Percentiles rank a stretch among this genome's conserved stretches.
Conservation (phyloP, 768 basidiomycete genomes). For the Lentinula guzmanii region DNA sequence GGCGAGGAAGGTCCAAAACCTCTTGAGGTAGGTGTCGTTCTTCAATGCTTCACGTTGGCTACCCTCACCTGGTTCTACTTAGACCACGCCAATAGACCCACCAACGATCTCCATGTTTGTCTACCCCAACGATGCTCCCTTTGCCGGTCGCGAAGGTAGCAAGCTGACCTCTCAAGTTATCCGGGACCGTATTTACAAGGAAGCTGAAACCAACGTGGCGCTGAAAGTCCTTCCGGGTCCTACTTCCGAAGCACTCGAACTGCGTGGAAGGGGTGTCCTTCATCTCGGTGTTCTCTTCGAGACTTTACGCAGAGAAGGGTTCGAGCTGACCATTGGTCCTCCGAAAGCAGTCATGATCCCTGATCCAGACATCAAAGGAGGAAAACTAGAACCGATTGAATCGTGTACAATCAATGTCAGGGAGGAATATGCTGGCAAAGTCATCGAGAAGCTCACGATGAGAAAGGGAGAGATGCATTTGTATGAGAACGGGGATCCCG, state of each 20-base stretch:
- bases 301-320: constrained; percentile 43
- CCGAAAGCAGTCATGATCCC: constrained; percentile 47
- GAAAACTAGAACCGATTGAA: constrained; percentile 41
- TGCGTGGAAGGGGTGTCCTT: constrained; percentile 42
- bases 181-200: constrained; percentile 41
- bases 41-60: not conserved
- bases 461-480: constrained; percentile 41
- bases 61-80: not conserved
- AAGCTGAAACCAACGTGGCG: constrained; percentile 47
- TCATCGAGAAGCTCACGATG: constrained; percentile 47
- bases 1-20: constrained; percentile 31
- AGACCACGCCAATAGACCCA: constrained; percentile 43
- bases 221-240: constrained; percentile 43
- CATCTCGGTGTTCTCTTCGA: constrained; percentile 48
- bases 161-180: constrained; percentile 46
- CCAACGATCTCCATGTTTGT: constrained; percentile 44
- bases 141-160: constrained; percentile 38
- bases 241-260: constrained; percentile 42
- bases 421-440: constrained; percentile 40
- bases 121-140: constrained; percentile 41
- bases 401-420: constrained; percentile 37
- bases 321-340: constrained; percentile 38
- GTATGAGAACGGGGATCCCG: constrained; percentile 37
- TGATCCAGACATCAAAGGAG: constrained; percentile 25
- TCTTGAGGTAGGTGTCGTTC: constrained; percentile 24